phyloP scores from a whole-genome alignment of 768 basidiomycete species.

The Aureoboletus auriporus region DNA sequence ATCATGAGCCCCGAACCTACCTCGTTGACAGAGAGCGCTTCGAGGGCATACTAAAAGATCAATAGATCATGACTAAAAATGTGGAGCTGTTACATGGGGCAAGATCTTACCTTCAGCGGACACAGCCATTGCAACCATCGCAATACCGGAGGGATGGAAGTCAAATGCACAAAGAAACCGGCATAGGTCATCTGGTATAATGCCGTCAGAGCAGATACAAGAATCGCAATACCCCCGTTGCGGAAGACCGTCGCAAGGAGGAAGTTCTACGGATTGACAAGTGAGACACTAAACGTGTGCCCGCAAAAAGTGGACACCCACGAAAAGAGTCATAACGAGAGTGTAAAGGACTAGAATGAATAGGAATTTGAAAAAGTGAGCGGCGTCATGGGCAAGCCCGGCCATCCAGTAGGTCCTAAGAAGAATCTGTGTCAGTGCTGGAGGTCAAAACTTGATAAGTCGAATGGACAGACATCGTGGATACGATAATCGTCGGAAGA shows the following conservation, averaged over 20 bases:
- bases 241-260: slow-evolving; percentile 78
- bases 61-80: not conserved
- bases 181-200: slow-evolving; percentile 86
- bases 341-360: slow-evolving; percentile 85
- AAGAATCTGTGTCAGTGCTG: slow-evolving; percentile 4
- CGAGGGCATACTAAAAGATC: slow-evolving; percentile 50
- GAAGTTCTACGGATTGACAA: slow-evolving; percentile 63
- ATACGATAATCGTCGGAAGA: slow-evolving; percentile 83
- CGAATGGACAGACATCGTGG: slow-evolving; percentile 60
- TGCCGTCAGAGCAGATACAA: slow-evolving; percentile 73
- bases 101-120: slow-evolving; percentile 55
- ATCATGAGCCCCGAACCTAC: slow-evolving; percentile 88
- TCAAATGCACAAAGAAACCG: slow-evolving; percentile 89
- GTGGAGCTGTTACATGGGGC: not conserved
- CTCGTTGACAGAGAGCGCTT: slow-evolving; percentile 89
- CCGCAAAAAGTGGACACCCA: slow-evolving; percentile 34
- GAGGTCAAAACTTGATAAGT: not conserved
- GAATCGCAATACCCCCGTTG: slow-evolving; percentile 88
- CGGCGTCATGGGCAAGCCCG: slow-evolving; percentile 72
- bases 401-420: slow-evolving; percentile 92
- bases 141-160: slow-evolving; percentile 81
- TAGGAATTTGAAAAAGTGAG: slow-evolving; percentile 92
- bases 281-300: not conserved
- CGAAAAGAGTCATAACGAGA: slow-evolving; percentile 82
- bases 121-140: slow-evolving; percentile 93